These are phyloP conservation scores for Elsinoe batatas DNA, from an alignment of 2,329 filamentous ascomycete species.

Conservation along the genomic window DNA sequence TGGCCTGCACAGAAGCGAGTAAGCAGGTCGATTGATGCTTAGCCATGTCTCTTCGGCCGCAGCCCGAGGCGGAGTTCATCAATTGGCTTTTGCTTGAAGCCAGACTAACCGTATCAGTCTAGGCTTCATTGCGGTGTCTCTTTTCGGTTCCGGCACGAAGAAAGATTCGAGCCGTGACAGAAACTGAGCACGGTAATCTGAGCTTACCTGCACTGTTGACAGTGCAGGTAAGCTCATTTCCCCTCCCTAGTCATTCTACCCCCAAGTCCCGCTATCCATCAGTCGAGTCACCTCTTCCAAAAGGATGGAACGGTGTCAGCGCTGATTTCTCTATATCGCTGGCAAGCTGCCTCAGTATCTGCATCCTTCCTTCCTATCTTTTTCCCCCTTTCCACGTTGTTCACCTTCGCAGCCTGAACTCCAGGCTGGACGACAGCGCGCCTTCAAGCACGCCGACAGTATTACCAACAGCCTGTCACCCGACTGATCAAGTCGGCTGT, in stretches of 20 bases:
- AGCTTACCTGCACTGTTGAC: too few relatives aligned
- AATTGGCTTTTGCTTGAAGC: neutral
- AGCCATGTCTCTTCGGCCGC: neutral
- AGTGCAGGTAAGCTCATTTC: neutral
- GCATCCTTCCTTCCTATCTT: neutral
- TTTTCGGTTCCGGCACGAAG: neutral
- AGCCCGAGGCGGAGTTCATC: neutral
- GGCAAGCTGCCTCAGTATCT: neutral
- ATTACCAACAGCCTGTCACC: neutral
- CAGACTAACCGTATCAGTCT: neutral
- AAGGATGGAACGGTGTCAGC: neutral
- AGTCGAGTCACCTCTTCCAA: neutral
- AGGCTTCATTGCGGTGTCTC: conserved; percentile 2
- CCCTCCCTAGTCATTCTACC: neutral
- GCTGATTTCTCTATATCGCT: neutral
- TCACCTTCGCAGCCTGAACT: neutral
- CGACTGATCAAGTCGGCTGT: neutral
- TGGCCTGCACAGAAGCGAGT: too few relatives aligned
- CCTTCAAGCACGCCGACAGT: neutral
- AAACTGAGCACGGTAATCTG: neutral
- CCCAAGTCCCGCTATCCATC: neutral
- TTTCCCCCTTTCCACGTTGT: neutral
- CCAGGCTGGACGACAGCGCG: neutral
- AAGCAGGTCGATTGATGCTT: neutral
- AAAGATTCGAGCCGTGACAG: neutral